These are phyloP conservation scores for Porphyrellus cyaneotinctus DNA, from an alignment of 768 basidiomycete genomes.

Conservation along the genomic window DNA sequence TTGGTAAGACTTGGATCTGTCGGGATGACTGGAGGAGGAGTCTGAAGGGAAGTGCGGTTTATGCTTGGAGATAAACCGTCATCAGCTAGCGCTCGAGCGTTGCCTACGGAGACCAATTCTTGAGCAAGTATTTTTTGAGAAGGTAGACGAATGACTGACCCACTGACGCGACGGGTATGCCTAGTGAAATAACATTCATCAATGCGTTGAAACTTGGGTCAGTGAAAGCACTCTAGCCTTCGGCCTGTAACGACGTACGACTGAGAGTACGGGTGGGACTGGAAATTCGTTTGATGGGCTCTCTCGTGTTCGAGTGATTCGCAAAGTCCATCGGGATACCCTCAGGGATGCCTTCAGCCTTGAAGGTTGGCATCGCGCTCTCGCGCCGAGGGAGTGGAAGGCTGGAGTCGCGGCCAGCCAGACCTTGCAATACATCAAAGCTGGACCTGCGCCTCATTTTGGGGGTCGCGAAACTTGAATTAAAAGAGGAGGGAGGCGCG, in stretches of 20 bases:
- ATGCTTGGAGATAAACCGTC: conserved; percentile 47
- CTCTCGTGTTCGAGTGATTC: conserved; percentile 35
- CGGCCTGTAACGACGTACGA: conserved; percentile 49
- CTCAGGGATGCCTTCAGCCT: conserved; percentile 61
- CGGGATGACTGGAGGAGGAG: conserved; percentile 29
- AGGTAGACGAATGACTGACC: conserved; percentile 45
- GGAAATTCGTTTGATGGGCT: conserved; percentile 47
- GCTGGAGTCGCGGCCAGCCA: conserved; percentile 74
- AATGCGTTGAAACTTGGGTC: conserved; percentile 17
- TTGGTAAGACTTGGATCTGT: conserved; percentile 34
- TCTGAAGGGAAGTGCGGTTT: conserved; percentile 30
- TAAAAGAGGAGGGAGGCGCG: conserved; percentile 32
- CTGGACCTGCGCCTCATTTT: conserved; percentile 63
- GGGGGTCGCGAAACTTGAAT: conserved; percentile 34
- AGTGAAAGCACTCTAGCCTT: conserved; percentile 21
- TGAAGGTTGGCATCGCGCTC: conserved; percentile 31
- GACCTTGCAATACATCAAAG: conserved; percentile 63
- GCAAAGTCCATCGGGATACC: conserved; percentile 65
- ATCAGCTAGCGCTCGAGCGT: conserved; percentile 79
- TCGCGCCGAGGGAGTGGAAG: conserved; percentile 67
- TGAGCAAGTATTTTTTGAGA: conserved; percentile 14
- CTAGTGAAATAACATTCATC: conserved; percentile 37
- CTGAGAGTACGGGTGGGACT: conserved; percentile 79
- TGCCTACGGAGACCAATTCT: conserved; percentile 46
- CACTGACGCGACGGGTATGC: conserved; percentile 74